Evolutionary conservation across 805 yeast genomes (phyloP), one percentile per base, ranked within the genome.

Genomic region (Teunomyces cretensis): DNA sequence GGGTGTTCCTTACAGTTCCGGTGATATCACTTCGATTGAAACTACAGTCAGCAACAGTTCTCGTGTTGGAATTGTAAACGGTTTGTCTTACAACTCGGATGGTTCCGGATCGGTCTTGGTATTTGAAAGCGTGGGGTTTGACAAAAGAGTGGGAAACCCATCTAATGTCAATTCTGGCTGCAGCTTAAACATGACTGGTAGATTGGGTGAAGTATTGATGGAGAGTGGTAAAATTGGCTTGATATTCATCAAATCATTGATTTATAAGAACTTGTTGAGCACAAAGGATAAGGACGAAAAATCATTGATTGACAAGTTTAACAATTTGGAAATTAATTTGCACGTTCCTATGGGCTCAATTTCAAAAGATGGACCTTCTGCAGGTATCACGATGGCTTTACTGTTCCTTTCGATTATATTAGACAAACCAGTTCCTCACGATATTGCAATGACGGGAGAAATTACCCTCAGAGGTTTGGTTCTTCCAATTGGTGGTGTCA

Each of bases 391-490:
- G 4, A 74, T 75, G 72, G 74, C 80, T 2, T 59, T 73, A 39
- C 71, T 68, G 68, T 71, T 75, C 43, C 58, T 75, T 27, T 74
- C 79, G 1, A 58, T 75, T 44, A 53, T 73, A 6, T 55, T 75
- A 31, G 69, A 72, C 42, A 72, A 66, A 41, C 75, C 78, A 1
- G 74, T 75, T 6, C 73, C 75, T 0, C 55, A 59, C 11, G 67
- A 70, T 41, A 68, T 85, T 41, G 95, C 95, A 41, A 85, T 88
- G 94, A 88, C 96, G 1, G 96, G 96, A 5, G 96, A 87, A 61
- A 83, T 87, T 48, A 86, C 94, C 0, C 72, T 88, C 3, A 68
- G 92, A 35, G 96, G 96, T 5, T 73, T 83, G 52, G 85, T 88
- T 0, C 68, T 88, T 37, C 91, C 91, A 6, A 87, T 88, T 52